phyloP scores from a whole-genome alignment of 495 filamentous ascomycete genomes.

The Annulohypoxylon moriforme region DNA sequence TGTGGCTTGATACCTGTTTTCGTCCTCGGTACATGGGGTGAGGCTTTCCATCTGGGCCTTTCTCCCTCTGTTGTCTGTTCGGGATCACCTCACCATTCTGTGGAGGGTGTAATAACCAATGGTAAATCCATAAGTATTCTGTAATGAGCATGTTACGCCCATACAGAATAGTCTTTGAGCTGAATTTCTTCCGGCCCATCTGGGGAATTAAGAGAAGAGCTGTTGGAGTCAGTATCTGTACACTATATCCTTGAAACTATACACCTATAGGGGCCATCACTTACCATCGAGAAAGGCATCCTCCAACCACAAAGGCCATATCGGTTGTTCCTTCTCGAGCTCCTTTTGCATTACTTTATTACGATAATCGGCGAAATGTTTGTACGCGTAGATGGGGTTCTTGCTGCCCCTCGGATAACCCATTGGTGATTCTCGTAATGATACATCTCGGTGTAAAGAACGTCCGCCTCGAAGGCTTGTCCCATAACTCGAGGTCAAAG shows the following conservation, averaged over 20 bases:
- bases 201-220: slow-evolving; percentile 83
- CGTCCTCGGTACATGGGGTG: slow-evolving; percentile 57
- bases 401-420: slow-evolving; percentile 56
- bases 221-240: slow-evolving; percentile 50
- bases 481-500: slow-evolving; percentile 52
- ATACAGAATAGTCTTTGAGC: slow-evolving; percentile 74
- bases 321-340: slow-evolving; percentile 56
- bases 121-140: slow-evolving; percentile 76
- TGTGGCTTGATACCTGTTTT: slow-evolving; percentile 96
- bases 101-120: slow-evolving; percentile 51
- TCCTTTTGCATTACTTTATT: slow-evolving; percentile 70
- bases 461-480: slow-evolving; percentile 50
- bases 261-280: slow-evolving; percentile 18
- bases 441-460: slow-evolving; percentile 50
- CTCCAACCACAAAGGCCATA: slow-evolving; percentile 88
- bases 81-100: slow-evolving; percentile 65
- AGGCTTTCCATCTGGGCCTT: slow-evolving; percentile 53
- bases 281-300: slow-evolving; percentile 90
- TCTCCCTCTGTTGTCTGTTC: slow-evolving; percentile 60
- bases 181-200: slow-evolving; percentile 84
- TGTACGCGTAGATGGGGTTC: slow-evolving; percentile 64
- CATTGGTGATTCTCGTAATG: slow-evolving; percentile 52
- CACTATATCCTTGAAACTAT: background rate
- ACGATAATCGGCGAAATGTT: slow-evolving; percentile 75
- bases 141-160: slow-evolving; percentile 94